These are phyloP conservation scores for Neostapfia colusana DNA, from an alignment of 176 grass and related monocot species.

Conservation along the genomic window DNA sequence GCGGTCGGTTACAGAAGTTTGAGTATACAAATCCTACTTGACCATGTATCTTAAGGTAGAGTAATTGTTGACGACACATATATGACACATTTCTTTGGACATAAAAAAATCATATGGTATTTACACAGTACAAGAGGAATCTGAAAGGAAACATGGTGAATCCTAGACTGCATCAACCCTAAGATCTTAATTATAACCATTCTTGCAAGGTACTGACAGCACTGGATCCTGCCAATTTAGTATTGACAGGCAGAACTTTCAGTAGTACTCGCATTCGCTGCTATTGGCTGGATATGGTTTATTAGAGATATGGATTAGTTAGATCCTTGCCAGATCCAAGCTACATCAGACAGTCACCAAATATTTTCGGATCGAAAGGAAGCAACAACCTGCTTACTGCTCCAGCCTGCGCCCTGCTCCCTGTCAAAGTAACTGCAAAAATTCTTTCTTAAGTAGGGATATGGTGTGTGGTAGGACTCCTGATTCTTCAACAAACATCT, in stretches of 20 bases:
- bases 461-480: neutral
- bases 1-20: no score
- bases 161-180: neutral
- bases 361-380: neutral
- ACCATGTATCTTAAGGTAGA: neutral
- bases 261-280: slow-evolving; percentile 6
- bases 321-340: neutral
- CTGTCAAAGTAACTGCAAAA: neutral
- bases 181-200: slow-evolving; percentile 8
- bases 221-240: slow-evolving; percentile 36
- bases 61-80: neutral
- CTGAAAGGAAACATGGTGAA: neutral
- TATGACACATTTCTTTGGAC: neutral
- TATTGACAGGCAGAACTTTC: slow-evolving; percentile 29
- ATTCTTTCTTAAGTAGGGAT: neutral
- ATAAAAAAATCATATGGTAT: neutral
- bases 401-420: neutral
- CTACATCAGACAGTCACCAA: neutral
- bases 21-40: neutral
- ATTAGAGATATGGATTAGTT: slow-evolving; percentile 24
- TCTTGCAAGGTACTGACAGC: neutral
- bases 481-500: no score
- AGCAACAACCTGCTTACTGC: neutral
- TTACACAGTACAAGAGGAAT: neutral
- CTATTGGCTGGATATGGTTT: slow-evolving; percentile 24